Evolutionary conservation across 768 basidiomycete species (phyloP), one percentile per base, ranked within the genome.

Genomic region (Tephrocybe sp.): DNA sequence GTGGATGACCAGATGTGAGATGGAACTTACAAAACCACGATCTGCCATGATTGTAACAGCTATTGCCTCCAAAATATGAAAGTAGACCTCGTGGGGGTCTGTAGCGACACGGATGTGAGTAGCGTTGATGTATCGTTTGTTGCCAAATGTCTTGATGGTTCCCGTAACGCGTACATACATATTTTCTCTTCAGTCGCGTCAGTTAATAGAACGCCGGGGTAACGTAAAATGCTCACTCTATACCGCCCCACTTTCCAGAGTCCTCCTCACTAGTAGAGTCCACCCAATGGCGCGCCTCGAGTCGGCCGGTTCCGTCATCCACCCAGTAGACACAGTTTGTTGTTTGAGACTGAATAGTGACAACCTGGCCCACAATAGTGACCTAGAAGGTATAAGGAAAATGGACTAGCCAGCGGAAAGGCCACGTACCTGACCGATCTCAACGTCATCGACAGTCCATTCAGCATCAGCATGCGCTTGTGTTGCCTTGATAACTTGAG

Each of bases 381-480:
- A 93, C 70, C 90, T 93, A 54, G 9, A 6, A 27, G 42, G 8
- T 9, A 27, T 21, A 47, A 27, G 12, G 30, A 8, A 26, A 35
- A 21, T 12, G 35, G 12, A 19, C 24, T 6, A 25, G 4, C 38
- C 8, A 11, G n/a, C 32, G 22, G 43, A 3, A 55, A 12, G 9
- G 6, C 40, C 22, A 62, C 55, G 9, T 55, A 91, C 95, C 66
- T 92, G 90, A 40, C 88, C 88, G 50, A 94, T 74, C 54, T 94
- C 89, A 4, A 76, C 69, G 24, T 84, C 87, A 50, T 93, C 93
- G 27, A 98, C 74, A 51, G 76, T 75, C 84, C 92, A 97, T 50
- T 95, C 92, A 2, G 90, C 87, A 57, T 98, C 95, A 1, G 87
- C 76, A 62, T 96, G 91, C 5, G 85, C 77, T 72, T 95, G 93